Percentiles rank a stretch among this genome's conserved stretches.
phyloP scores from a whole-genome alignment of 148 eudicot genomes.

The Limonium bicolor region DNA sequence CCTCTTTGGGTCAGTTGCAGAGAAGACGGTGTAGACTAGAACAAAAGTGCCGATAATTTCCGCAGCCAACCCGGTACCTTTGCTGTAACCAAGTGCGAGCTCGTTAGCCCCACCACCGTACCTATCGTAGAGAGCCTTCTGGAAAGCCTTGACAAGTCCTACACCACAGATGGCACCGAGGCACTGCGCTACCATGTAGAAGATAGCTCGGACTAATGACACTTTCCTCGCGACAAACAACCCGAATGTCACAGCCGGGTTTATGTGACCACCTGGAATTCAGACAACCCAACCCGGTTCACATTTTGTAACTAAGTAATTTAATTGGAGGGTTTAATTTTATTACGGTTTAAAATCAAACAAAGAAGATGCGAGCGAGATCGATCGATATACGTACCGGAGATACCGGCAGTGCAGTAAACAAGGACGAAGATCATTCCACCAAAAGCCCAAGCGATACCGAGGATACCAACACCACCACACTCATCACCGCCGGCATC shows the following conservation, averaged over 20 bases:
- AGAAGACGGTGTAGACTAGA: slow-evolving; percentile 5
- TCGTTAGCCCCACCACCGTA: slow-evolving; percentile 19
- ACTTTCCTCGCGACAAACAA: slow-evolving; percentile 17
- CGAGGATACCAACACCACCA: slow-evolving; percentile 15
- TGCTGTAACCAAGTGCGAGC: slow-evolving; percentile 14
- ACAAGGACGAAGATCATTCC: slow-evolving; percentile 21
- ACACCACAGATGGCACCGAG: slow-evolving; percentile 19
- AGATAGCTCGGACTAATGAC: slow-evolving; percentile 13
- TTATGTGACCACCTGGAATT: slow-evolving; percentile 17
- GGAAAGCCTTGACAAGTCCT: slow-evolving; percentile 15
- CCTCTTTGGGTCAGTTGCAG: slow-evolving; percentile 5
- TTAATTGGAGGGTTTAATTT: too few species aligned
- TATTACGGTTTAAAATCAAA: too few species aligned
- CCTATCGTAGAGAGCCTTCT: slow-evolving; percentile 5
- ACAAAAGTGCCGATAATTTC: slow-evolving; percentile 5
- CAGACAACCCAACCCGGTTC: too few species aligned
- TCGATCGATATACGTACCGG: slow-evolving; percentile 5
- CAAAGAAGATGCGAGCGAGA: too few species aligned
- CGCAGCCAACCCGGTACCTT: slow-evolving; percentile 16
- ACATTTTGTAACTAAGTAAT: neutral
- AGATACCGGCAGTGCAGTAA: slow-evolving; percentile 18
- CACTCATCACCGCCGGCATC: neutral
- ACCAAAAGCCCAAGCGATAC: slow-evolving; percentile 20
- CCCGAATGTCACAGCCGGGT: slow-evolving; percentile 22
- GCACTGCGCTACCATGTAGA: slow-evolving; percentile 23